These are phyloP conservation scores for Boletus rex-veris DNA, from an alignment of 768 basidiomycete species.

Conservation along the genomic window DNA sequence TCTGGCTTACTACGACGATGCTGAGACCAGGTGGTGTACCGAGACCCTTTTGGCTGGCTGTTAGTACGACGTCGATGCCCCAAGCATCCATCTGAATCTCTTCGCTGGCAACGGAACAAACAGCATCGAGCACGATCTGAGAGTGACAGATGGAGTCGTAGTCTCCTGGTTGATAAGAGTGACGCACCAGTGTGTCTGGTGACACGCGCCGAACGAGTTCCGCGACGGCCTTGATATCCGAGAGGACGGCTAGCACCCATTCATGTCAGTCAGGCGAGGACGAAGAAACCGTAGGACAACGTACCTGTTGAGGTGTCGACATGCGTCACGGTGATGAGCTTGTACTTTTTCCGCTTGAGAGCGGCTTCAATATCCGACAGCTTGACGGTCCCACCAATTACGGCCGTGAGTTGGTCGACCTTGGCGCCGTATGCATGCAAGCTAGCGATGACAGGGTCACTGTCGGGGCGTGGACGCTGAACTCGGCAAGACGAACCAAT, in stretches of 20 bases:
- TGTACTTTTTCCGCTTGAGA: conserved; percentile 77
- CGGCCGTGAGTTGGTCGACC: conserved; percentile 79
- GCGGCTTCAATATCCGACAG: conserved; percentile 60
- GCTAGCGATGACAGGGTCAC: conserved; percentile 36
- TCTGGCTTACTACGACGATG: conserved; percentile 76
- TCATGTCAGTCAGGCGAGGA: neutral
- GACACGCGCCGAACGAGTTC: conserved; percentile 70
- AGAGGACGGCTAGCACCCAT: conserved; percentile 68
- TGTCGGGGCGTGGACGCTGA: neutral
- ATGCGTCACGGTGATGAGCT: conserved; percentile 89
- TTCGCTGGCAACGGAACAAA: conserved; percentile 94
- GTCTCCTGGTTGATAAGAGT: neutral
- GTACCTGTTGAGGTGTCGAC: conserved; percentile 86
- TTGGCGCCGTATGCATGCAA: conserved; percentile 85
- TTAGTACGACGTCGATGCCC: conserved; percentile 85
- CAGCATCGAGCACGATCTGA: conserved; percentile 83
- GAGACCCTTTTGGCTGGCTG: conserved; percentile 89
- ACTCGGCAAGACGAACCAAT: conserved; percentile 54
- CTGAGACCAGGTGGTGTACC: conserved; percentile 92
- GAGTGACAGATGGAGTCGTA: neutral
- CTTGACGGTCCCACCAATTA: conserved; percentile 74
- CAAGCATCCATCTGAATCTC: conserved; percentile 94
- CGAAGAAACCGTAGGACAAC: neutral
- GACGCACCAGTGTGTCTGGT: conserved; percentile 74
- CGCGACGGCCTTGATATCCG: conserved; percentile 74